These are phyloP conservation scores for Selenicereus undatus DNA, from an alignment of 148 eudicot genomes.

Conservation along the genomic window DNA sequence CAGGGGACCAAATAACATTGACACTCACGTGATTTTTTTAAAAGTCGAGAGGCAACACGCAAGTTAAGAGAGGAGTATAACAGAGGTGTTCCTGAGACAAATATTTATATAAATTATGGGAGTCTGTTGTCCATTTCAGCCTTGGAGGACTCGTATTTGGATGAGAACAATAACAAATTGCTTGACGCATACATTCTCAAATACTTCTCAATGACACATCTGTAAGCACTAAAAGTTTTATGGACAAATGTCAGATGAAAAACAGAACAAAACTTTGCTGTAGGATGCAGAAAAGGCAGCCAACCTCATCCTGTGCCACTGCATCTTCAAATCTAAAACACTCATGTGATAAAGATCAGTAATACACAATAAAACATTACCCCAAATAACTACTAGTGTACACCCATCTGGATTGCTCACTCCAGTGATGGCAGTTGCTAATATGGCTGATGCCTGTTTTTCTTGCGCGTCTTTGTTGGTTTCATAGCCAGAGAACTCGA, in stretches of 20 bases:
- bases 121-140: no score
- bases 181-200: no score
- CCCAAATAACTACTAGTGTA: not conserved
- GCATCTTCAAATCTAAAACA: not conserved
- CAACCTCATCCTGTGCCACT: not conserved
- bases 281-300: not conserved
- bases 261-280: not conserved
- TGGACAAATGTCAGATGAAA: not conserved
- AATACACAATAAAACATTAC: not conserved
- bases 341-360: not conserved
- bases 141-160: no score
- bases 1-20: no score
- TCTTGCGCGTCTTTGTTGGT: constrained; percentile 44
- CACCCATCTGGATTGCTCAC: not conserved
- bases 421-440: constrained; percentile 13
- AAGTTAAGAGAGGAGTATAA: no score
- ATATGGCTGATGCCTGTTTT: constrained; percentile 74
- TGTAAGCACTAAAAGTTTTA: no score
- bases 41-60: no score
- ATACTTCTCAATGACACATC: no score
- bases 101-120: no score
- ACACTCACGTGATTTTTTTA: no score
- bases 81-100: no score
- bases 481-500: constrained; percentile 52
- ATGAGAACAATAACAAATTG: no score